Base-by-base conservation (phyloP, 768 basidiomycete genomes). In the Pleurotus tuoliensis region DNA sequence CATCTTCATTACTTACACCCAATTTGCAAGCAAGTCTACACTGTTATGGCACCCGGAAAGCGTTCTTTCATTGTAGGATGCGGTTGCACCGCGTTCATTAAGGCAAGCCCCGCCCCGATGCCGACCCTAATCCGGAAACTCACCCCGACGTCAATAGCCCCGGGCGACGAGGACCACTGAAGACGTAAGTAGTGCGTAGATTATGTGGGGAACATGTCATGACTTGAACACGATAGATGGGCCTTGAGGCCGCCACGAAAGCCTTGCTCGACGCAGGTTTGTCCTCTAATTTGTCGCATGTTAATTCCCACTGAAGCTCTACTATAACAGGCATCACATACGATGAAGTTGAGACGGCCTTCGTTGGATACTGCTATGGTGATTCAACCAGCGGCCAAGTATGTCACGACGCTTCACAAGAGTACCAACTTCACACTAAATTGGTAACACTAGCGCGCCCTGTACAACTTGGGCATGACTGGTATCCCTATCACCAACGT, bases 401-500 rank as follows among this genome's bases (percentile, higher is more conserved):
- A 61, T 56, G 73, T 61, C 37, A 16, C 25, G 16, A 49, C 8
- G 22, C 38, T 43, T 24, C 20, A 20, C 20, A 20, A 20, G 20
- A 20, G 20, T 20, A 20, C 20, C 20, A 20, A 20, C 20, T 20
- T 20, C 20, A 20, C 20, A 55, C 47, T 57, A 25, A 18, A 58
- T 56, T 8, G 22, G 22, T 25, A 43, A 12, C 47, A 34, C 1
- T 64, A 93, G 84, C 79, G 90, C 13, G 83, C 90, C 5, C 74
- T 94, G 16, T 94, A 93, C 71, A 86, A 84, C 66, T 83, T 93
- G 41, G 92, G 92, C 16, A 78, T 93, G 68, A 93, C 91, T 0
- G 78, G 83, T 34, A 92, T 94, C 57, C 91, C 92, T 0, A 86
- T 94, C 64, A 79, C 87, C 49, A 94, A 93, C 62, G 88, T 93